Evolutionary conservation across 805 yeast genomes (phyloP), one percentile per base, ranked within the genome.

Genomic region (Yarrowia keelungensis): DNA sequence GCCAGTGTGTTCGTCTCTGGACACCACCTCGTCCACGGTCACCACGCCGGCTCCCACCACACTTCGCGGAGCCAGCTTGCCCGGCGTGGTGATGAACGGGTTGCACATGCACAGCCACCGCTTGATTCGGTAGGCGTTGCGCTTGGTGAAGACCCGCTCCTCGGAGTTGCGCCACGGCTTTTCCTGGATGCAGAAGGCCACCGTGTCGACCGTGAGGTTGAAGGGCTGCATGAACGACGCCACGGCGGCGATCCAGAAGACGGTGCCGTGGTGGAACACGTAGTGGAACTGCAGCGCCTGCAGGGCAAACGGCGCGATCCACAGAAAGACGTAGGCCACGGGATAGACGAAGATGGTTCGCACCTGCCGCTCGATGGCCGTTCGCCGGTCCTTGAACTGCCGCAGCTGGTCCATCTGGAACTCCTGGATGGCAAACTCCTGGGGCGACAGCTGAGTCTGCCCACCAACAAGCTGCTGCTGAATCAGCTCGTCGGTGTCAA

Each of bases 281-380:
- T 82, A 79, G 45, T 81, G 79, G 72, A 83, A 79, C 73, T 84
- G 86, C 12, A 91, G 81, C 67, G 86, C 81, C 72, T 89, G 89
- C 43, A 85, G 81, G 8, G 89, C 82, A 69, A 91, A 83, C 1
- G 97, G 97, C 72, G 90, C 87, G 16, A 89, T 74, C 98, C 98
- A 92, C 54, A 92, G 77, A 26, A 89, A 80, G 70, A 91, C 81
- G 77, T 91, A 92, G 1, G 96, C 88, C 49, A 89, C 79, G 5
- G 98, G 98, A 76, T 92, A 92, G 54, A 92, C 81, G 77, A 92
- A 91, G 62, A 92, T 86, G 32, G 89, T 82, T 72, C 87, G 87
- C 83, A 91, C 86, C 77, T 92, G 97, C 69, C 86, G 86, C 74
- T 89, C 86, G 58, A 92, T 90, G 70, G 85, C 83, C 26, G 83